Evolutionary conservation across 78 protist species (phyloP).

Genomic region (Pigoraptor vietnamica): DNA sequence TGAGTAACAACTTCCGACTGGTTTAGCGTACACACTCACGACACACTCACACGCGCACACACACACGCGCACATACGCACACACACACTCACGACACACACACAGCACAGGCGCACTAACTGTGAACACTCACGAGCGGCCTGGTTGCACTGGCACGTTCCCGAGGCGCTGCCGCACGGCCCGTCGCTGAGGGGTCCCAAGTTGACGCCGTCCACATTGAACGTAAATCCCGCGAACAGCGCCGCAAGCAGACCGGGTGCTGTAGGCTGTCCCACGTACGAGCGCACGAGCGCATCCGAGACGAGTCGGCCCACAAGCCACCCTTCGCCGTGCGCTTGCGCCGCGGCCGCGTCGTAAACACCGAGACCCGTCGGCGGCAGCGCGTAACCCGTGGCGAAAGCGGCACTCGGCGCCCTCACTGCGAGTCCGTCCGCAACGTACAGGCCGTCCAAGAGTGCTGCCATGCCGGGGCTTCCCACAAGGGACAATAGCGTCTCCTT

Average conservation of each 20-base stretch:
- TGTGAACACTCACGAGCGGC: background rate
- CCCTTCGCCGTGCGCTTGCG: background rate
- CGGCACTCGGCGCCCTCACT: too few species aligned
- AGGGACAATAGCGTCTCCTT: background rate
- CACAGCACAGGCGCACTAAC: background rate
- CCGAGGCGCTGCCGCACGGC: background rate
- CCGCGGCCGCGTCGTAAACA: too few species aligned
- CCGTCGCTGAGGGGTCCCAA: background rate
- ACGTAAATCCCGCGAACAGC: background rate
- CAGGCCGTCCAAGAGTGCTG: background rate
- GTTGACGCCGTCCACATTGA: background rate
- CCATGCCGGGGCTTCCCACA: background rate
- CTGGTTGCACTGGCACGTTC: background rate
- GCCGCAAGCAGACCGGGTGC: background rate
- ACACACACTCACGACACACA: too few species aligned
- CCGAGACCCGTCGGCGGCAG: too few species aligned
- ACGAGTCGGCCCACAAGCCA: background rate
- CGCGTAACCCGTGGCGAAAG: too few species aligned
- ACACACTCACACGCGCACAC: too few species aligned
- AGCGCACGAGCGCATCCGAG: background rate
- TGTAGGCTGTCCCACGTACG: background rate
- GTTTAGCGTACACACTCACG: too few species aligned
- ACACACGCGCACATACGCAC: too few species aligned
- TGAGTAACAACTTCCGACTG: too few species aligned
- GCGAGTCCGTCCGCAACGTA: background rate